phyloP scores from a whole-genome alignment of 169 alveolate species.

The Besnoitia besnoiti region DNA sequence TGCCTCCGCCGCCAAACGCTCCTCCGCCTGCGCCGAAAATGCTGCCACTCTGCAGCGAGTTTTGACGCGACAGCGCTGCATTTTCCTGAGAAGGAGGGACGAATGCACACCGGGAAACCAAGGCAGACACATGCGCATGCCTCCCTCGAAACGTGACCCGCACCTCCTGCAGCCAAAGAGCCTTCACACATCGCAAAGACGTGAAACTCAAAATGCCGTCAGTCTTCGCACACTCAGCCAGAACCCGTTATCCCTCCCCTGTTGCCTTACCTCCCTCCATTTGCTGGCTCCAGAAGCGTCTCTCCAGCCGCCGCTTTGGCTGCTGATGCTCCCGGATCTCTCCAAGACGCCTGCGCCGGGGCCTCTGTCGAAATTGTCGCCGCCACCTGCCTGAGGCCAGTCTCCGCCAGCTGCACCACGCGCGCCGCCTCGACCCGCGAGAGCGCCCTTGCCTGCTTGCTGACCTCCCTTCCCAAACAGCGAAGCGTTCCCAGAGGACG shows the following conservation, averaged over 20 bases:
- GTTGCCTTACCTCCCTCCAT: background rate
- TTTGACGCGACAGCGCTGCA: background rate
- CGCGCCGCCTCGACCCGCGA: background rate
- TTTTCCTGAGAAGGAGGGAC: background rate
- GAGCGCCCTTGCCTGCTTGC: background rate
- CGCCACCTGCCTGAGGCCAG: background rate
- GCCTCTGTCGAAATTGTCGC: background rate
- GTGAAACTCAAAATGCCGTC: background rate
- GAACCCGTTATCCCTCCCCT: too few species aligned
- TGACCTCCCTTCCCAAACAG: background rate
- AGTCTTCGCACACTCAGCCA: background rate
- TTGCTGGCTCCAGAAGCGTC: background rate
- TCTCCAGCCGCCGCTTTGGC: background rate
- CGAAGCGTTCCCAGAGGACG: background rate
- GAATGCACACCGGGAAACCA: too few species aligned
- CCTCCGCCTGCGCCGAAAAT: background rate
- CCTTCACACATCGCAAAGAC: too few species aligned
- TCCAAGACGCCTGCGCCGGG: background rate
- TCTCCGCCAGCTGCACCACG: background rate
- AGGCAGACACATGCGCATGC: background rate
- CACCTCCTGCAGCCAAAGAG: too few species aligned
- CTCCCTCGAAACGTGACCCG: too few species aligned
- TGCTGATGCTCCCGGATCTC: background rate
- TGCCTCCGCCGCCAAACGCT: background rate
- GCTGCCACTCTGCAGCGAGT: background rate